Evolutionary conservation across 306 rosid genomes (phyloP).

Genomic region (Pterocarpus santalinus): DNA sequence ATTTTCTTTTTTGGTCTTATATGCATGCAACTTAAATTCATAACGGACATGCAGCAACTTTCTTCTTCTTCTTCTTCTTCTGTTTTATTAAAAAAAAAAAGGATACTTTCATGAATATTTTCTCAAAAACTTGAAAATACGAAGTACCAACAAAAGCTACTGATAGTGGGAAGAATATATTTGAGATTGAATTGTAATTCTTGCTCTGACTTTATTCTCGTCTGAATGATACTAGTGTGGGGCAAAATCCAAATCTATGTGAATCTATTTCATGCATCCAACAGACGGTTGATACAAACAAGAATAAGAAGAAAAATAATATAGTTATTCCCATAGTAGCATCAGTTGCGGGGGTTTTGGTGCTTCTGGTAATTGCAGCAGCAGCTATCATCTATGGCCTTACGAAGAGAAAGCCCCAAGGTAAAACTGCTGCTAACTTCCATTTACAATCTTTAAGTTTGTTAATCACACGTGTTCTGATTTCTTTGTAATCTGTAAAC

Average conservation of each 20-base stretch:
- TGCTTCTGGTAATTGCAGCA: constrained; percentile 2
- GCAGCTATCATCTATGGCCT: constrained; percentile 1
- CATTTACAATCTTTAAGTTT: background rate
- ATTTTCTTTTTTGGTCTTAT: background rate
- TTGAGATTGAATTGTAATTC: background rate
- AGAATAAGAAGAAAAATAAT: constrained; percentile 32
- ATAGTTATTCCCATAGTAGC: constrained; percentile 44
- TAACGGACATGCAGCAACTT: too few species aligned
- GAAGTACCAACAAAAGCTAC: too few species aligned
- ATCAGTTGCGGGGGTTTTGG: constrained; percentile 43
- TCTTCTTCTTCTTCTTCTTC: too few species aligned
- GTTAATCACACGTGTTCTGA: background rate
- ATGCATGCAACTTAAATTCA: background rate
- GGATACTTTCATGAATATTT: too few species aligned
- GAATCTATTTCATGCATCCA: constrained; percentile 25
- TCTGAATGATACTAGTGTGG: constrained; percentile 38
- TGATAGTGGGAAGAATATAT: too few species aligned
- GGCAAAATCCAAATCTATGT: constrained; percentile 49
- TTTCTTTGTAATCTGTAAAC: constrained; percentile 11
- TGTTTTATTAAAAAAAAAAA: too few species aligned
- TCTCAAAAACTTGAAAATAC: too few species aligned
- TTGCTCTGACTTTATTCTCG: constrained; percentile 22
- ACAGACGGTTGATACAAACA: background rate
- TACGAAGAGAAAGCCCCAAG: background rate
- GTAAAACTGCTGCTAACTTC: background rate